Base-by-base conservation (phyloP, 768 basidiomycete genomes). In the Amanita pallidorosea region DNA sequence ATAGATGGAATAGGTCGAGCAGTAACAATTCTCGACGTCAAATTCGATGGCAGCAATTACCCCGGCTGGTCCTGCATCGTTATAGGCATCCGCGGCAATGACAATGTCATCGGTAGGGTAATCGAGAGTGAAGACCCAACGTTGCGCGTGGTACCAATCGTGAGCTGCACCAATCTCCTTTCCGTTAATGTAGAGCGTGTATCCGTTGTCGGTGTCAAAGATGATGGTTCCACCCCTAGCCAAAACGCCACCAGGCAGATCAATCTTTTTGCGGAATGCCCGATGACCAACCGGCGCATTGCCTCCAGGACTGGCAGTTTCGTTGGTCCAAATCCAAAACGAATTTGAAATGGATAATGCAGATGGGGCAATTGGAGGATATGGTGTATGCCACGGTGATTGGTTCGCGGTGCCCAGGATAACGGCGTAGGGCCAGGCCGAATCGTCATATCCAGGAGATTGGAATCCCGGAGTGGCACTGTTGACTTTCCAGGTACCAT, bases 291-390 rank as follows among this genome's bases (percentile, higher is more conserved):
- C n/a, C 0, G 47, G 35, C 15, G 47, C 47, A 23, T 34, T 31
- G 34, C 45, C 45, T 8, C 34, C 20, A 17, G 45, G 42, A 34
- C 20, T 47, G 41, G 20, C 51, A 29, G 62, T 51, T 27, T 67
- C 65, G 48, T 59, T 61, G 25, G 65, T 64, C 65, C 65, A 68
- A 18, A 68, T 65, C 64, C 64, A 67, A 7, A 47, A 38, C 2
- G 65, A 59, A 23, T 55, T 33, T 3, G 59, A 53, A 42, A 66
- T 54, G 3, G 60, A 55, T n/a, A 61, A 60, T 7, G 49, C 57
- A 12, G 58, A 60, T 47, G 58, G 42, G 45, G 52, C 51, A 43
- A 45, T 53, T 35, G 41, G 58, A 23, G 55, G 40, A 11, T 34
- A 18, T 22, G 61, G 53, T 15, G 52, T 9, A n/a, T 53, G 23